phyloP scores from a whole-genome alignment of 208 protist genomes.

The Trypanosoma mega region DNA sequence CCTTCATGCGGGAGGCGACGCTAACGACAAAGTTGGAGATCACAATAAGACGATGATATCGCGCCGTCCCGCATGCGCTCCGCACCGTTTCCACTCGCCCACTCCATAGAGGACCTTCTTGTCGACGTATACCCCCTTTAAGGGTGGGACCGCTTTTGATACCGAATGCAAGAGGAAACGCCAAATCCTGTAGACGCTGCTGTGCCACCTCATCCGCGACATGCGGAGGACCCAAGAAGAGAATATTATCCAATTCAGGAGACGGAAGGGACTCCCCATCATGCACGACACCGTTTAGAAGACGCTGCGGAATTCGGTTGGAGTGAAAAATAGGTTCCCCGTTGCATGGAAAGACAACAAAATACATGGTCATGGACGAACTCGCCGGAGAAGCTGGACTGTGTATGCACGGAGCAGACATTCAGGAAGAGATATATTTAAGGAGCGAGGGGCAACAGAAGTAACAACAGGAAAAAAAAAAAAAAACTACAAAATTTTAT shows the following conservation, averaged over 20 bases:
- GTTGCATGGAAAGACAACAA: conserved; percentile 76
- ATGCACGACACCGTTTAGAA: conserved; percentile 13
- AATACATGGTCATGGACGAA: conserved; percentile 52
- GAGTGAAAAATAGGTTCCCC: conserved; percentile 75
- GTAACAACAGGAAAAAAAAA: conserved; percentile 16
- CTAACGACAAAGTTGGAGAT: conserved; percentile 52
- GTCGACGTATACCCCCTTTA: neutral
- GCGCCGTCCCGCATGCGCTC: conserved; percentile 44
- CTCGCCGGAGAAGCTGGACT: conserved; percentile 3
- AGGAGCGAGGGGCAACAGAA: neutral
- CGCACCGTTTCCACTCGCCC: conserved; percentile 55
- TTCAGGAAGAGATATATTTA: neutral
- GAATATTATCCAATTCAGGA: conserved; percentile 33
- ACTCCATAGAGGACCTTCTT: conserved; percentile 46
- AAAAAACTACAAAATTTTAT: too few species aligned
- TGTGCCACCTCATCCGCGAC: conserved; percentile 63
- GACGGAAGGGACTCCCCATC: too few species aligned
- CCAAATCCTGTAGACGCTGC: conserved; percentile 66
- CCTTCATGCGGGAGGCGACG: conserved; percentile 43
- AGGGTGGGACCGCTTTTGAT: conserved; percentile 20
- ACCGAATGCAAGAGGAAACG: conserved; percentile 62
- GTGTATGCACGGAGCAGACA: neutral
- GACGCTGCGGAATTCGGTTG: conserved; percentile 43
- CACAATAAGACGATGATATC: conserved; percentile 58
- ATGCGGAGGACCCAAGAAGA: conserved; percentile 25